Evolutionary conservation across 2,329 filamentous ascomycete species (phyloP).

Genomic region (Aspergillus pseudotamarii): DNA sequence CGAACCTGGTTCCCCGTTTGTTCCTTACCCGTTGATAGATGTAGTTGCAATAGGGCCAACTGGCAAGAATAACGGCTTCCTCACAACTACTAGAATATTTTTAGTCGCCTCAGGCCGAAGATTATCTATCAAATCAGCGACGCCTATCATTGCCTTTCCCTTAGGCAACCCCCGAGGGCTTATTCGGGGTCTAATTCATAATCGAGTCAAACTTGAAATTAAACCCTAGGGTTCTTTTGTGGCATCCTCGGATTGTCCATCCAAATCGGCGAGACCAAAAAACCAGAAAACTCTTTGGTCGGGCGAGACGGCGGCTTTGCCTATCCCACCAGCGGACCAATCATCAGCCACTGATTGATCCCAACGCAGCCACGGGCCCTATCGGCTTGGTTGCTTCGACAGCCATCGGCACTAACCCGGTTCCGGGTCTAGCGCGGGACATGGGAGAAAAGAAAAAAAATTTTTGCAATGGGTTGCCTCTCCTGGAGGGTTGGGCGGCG

Average conservation of each 20-base stretch:
- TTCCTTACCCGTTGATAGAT: not conserved
- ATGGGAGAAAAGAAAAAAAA: slow-evolving; percentile 25
- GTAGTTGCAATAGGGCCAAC: not conserved
- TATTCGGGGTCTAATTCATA: not conserved
- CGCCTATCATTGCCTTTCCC: not conserved
- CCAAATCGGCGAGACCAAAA: slow-evolving; percentile 6
- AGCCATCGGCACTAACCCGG: slow-evolving; percentile 19
- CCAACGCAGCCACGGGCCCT: slow-evolving; percentile 18
- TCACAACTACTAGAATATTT: too few relatives aligned
- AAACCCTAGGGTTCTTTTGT: not conserved
- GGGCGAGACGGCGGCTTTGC: slow-evolving; percentile 2
- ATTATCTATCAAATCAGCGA: not conserved
- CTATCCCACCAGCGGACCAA: slow-evolving; percentile 10
- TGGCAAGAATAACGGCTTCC: not conserved
- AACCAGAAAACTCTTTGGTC: not conserved
- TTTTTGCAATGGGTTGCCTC: slow-evolving; percentile 19
- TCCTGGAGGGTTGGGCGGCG: slow-evolving; percentile 31
- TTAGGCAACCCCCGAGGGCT: not conserved
- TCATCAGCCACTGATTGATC: slow-evolving; percentile 11
- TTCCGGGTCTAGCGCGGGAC: slow-evolving; percentile 28
- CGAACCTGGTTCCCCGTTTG: not conserved
- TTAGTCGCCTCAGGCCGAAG: slow-evolving; percentile 1
- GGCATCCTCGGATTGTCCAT: slow-evolving; percentile 8
- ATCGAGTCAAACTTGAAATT: not conserved
- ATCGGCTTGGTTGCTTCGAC: slow-evolving; percentile 26